These are phyloP conservation scores for Mucor irregularis DNA, from an alignment of 371 early-diverging fungal genomes.

Conservation along the genomic window DNA sequence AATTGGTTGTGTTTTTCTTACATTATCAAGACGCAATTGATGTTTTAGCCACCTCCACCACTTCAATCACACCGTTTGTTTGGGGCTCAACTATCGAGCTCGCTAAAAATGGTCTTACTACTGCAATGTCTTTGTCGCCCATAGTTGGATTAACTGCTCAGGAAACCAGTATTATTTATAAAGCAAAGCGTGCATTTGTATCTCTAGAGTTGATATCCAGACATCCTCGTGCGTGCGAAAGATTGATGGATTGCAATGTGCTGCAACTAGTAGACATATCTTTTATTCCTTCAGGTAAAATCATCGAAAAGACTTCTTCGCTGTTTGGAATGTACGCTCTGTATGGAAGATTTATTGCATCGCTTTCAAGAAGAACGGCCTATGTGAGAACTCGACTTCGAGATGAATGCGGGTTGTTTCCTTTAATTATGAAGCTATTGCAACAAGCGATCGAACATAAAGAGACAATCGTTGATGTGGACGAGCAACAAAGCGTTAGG, in stretches of 20 bases:
- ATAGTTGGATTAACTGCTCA: neutral
- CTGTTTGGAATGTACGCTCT: conserved; percentile 20
- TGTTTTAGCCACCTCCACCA: conserved; percentile 20
- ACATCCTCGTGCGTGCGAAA: conserved; percentile 26
- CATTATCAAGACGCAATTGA: conserved; percentile 31
- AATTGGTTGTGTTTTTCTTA: conserved; percentile 24
- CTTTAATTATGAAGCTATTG: conserved; percentile 22
- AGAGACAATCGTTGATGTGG: neutral
- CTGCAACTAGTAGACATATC: conserved; percentile 17
- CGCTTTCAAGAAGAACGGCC: conserved; percentile 25
- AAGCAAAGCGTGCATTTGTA: conserved; percentile 29
- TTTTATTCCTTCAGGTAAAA: neutral
- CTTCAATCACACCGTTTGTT: conserved; percentile 15
- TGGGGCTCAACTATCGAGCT: conserved; percentile 32
- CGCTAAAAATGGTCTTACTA: conserved; percentile 20
- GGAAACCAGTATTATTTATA: conserved; percentile 6
- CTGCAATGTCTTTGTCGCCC: neutral
- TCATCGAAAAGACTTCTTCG: neutral
- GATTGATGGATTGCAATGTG: conserved; percentile 22
- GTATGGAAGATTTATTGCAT: conserved; percentile 28
- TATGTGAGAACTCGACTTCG: conserved; percentile 28
- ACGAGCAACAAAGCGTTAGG: neutral
- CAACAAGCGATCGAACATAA: conserved; percentile 8
- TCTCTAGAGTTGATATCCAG: conserved; percentile 16
- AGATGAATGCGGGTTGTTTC: conserved; percentile 20